Percentiles rank a stretch among this genome's conserved stretches.
phyloP scores from a whole-genome alignment of 257 asterid genomes.

The Ballota nigra region DNA sequence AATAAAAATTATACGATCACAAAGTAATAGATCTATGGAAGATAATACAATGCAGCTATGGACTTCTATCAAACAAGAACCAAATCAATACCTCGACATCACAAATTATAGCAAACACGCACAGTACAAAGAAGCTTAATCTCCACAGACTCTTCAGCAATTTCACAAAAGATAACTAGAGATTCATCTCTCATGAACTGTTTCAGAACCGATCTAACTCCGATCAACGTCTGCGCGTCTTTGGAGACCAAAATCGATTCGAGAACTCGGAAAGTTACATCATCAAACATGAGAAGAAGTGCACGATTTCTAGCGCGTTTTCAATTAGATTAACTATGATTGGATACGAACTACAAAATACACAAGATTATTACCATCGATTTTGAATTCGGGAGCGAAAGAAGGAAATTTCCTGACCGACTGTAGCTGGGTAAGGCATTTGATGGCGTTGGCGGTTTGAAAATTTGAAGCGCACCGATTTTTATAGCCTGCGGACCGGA shows the following conservation, averaged over 20 bases:
- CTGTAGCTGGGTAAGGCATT: conserved; percentile 37
- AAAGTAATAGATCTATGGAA: neutral
- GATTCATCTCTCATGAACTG: conserved; percentile 65
- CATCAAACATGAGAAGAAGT: conserved; percentile 55
- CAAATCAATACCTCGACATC: conserved; percentile 62
- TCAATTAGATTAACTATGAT: neutral
- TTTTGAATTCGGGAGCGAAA: conserved; percentile 53
- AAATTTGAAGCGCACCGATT: conserved; percentile 17
- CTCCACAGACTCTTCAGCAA: conserved; percentile 17
- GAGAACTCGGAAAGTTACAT: conserved; percentile 55
- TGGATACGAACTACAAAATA: too few relatives aligned
- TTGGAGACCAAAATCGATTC: conserved; percentile 51
- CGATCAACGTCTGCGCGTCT: conserved; percentile 45
- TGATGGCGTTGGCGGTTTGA: conserved; percentile 16
- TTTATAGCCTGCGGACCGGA: neutral
- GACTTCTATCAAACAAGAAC: neutral
- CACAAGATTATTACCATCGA: conserved; percentile 54
- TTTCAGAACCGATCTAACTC: conserved; percentile 43
- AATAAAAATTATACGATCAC: neutral
- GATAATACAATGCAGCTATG: neutral
- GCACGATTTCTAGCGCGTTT: neutral
- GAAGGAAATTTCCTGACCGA: conserved; percentile 50
- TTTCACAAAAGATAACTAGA: conserved; percentile 50
- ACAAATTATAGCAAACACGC: conserved; percentile 61
- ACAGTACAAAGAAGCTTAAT: conserved; percentile 21